Conservation (phyloP, 2,329 filamentous ascomycete species). For the Neofusicoccum laricinum region DNA sequence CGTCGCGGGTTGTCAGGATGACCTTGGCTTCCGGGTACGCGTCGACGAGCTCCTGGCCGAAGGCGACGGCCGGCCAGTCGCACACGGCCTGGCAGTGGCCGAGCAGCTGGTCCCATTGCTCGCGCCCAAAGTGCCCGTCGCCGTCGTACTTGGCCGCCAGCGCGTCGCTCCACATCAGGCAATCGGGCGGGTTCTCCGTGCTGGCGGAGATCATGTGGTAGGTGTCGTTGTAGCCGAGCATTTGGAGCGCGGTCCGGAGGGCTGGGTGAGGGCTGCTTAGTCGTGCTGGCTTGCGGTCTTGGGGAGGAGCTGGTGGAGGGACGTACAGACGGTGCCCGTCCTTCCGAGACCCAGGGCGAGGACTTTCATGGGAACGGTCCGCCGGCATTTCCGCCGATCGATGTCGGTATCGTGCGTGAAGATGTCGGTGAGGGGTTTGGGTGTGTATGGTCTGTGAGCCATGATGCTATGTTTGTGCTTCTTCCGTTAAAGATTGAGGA, state of each 20-base stretch:
- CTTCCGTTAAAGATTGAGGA: background rate
- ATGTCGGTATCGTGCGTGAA: conserved; percentile 67
- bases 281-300: conserved; percentile 24
- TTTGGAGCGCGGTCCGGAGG: conserved; percentile 23
- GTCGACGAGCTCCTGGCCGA: conserved; percentile 21
- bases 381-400: conserved; percentile 60
- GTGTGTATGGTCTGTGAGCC: conserved; percentile 28
- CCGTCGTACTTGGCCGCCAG: conserved; percentile 32
- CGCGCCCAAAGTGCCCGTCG: conserved; percentile 26
- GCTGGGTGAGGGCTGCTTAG: conserved; percentile 17
- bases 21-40: conserved; percentile 23
- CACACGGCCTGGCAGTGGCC: conserved; percentile 24
- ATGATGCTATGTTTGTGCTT: background rate
- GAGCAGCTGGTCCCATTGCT: conserved; percentile 35
- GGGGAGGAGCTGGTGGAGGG: background rate
- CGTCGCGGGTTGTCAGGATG: conserved; percentile 18
- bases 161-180: conserved; percentile 31
- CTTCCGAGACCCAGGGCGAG: conserved; percentile 34
- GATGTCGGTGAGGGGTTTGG: conserved; percentile 56
- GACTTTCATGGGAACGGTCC: conserved; percentile 25
- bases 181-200: background rate
- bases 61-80: conserved; percentile 19
- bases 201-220: background rate
- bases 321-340: conserved; percentile 28
- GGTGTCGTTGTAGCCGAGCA: conserved; percentile 25